Percentiles rank a stretch among this genome's conserved stretches.
phyloP scores from a whole-genome alignment of 2,329 filamentous ascomycete genomes.

The Aspergillus pseudotamarii region DNA sequence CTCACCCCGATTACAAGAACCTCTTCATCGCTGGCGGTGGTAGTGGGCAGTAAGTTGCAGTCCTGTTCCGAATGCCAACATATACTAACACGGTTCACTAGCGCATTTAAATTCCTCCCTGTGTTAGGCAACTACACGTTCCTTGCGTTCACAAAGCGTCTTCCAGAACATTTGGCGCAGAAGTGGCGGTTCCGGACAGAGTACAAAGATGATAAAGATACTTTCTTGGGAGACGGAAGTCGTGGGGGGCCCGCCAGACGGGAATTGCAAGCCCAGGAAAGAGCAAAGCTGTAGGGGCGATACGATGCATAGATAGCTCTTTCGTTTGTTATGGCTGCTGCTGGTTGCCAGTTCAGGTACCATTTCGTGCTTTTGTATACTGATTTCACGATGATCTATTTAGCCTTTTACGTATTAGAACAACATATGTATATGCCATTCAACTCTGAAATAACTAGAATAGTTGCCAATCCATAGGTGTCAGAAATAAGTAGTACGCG shows the following conservation, averaged over 20 bases:
- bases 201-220: constrained; percentile 5
- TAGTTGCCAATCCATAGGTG: neutral
- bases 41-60: constrained; percentile 17
- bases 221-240: constrained; percentile 23
- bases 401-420: neutral
- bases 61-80: neutral
- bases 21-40: constrained; percentile 14
- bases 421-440: neutral
- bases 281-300: constrained; percentile 2
- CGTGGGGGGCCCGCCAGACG: constrained; percentile 19
- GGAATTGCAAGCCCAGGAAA: constrained; percentile 6
- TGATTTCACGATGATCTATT: neutral
- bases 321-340: neutral
- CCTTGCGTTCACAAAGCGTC: constrained; percentile 13
- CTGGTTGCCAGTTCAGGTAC: neutral
- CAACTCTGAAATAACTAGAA: accelerated
- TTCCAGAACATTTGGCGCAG: constrained; percentile 8
- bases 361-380: neutral
- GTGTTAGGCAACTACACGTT: constrained; percentile 62
- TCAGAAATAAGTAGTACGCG: no score
- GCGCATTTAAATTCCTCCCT: constrained; percentile 68
- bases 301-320: neutral
- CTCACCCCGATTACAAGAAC: constrained; percentile 34
- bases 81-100: constrained; percentile 17
- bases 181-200: constrained; percentile 24